Evolutionary conservation across 177 flowering plant genomes (phyloP), one percentile per base, ranked within the genome.

Genomic region (Telopea speciosissima): DNA sequence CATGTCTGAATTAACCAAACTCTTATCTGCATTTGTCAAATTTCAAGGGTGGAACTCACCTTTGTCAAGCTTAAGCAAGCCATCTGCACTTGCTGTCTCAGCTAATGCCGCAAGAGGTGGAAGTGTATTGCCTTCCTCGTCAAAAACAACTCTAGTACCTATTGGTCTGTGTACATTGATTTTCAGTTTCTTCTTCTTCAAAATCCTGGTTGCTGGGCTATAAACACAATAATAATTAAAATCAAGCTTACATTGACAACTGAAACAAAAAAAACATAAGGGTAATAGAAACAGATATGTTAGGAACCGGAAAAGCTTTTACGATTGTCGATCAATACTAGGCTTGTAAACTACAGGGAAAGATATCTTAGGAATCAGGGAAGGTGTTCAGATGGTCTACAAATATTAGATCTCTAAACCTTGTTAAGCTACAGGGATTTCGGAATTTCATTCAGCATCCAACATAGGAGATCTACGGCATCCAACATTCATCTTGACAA

Each of bases 141-240:
- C 97, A 81, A 89, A 93, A 52, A 90, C 90, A 28, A 85, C 81
- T 74, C 90, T 83, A 9, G 89, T 85, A 40, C 99, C 98, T 19
- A 75, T 75, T 49, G 99, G 99, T 72, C 89, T 85, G 69, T 91
- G 85, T 17, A 85, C 33, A 73, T 90, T 91, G 76, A 95, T 93
- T 80, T 95, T 95, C 68, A 93, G 80, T 85, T 89, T 91, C 86
- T 90, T 95, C 78, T 89, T 92, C 86, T 91, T 93, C 67, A 70
- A 69, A 66, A 87, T 79, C 73, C 92, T 80, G 11, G 92, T 87
- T 24, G 79, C 80, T 16, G 81, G 84, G 76, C 97, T 92, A 42
- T 71, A 80, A 11, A 61, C 75, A 73, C 25, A 71, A 64, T 5
- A 63, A 70, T 21, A 19, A 54, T 8, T 19, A 62, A 62, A 49